Base-by-base conservation (phyloP, 306 rosid species). In the Prinsepia uniflora region DNA sequence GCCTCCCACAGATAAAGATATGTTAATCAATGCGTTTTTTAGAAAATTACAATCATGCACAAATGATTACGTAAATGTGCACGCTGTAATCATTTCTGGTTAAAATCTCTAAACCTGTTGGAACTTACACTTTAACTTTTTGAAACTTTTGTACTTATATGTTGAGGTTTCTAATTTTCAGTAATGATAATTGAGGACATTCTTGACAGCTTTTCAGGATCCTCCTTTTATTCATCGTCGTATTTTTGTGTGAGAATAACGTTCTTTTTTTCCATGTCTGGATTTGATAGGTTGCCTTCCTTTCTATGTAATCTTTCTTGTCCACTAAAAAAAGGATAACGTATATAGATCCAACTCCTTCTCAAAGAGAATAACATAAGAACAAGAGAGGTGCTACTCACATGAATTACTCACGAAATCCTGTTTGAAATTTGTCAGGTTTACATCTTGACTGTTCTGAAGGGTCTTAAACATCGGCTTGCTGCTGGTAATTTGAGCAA, bases 381-480 rank as follows among this genome's bases (percentile, higher is more conserved):
- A 30, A 30, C 36, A 30, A 1, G 36, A 30, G 45, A 68, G 43
- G 61, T 20, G 40, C 34, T 56, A 10, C 8, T 13, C 72, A 83
- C 46, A 58, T 39, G 57, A 73, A 65, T 80, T 67, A 40, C 72
- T 68, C 72, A 81, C 82, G 85, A 73, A 77, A 70, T 71, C 58
- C 64, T 70, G 70, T 72, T 68, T 67, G 72, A 78, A 81, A 85
- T 76, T 79, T 84, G 15, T 74, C 96, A 94, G 99, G 96, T 89
- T 68, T 94, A 86, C 88, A 72, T 94, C 82, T 68, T 94, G 80
- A 94, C 92, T 63, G 89, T 94, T 81, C 76, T 94, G 83, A 94
- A 83, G 81, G 95, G 88, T 84, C 95, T 94, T 81, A 90, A 85
- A 85, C 91, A 91, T 84, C 90, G 99, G 45, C 91, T 90, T 73